Evolutionary conservation across 2,329 filamentous ascomycete species (phyloP).

Genomic region (Xylaria sp.): DNA sequence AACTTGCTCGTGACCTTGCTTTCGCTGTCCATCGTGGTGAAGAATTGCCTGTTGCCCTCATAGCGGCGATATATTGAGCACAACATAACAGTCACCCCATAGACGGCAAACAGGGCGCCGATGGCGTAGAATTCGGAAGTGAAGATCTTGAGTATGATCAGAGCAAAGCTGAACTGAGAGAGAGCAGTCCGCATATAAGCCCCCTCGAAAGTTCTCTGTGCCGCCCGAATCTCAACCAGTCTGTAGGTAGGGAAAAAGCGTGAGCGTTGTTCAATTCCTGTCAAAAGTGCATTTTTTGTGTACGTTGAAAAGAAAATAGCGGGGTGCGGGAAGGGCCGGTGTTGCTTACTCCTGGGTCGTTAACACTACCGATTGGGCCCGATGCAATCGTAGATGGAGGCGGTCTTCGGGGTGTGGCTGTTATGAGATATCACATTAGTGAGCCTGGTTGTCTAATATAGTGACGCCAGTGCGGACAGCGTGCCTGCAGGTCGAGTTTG

Average conservation of each 20-base stretch:
- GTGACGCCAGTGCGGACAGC: conserved; percentile 1
- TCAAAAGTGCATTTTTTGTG: neutral
- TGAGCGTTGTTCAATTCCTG: conserved; percentile 19
- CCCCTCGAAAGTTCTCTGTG: conserved; percentile 96
- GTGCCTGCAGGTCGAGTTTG: conserved; percentile 10
- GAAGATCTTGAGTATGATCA: conserved; percentile 97
- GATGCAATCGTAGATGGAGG: conserved; percentile 83
- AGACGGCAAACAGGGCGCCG: conserved; percentile 93
- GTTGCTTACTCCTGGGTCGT: conserved; percentile 75
- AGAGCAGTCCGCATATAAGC: conserved; percentile 96
- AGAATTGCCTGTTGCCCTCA: conserved; percentile 95
- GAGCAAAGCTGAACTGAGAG: conserved; percentile 92
- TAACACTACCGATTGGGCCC: conserved; percentile 83
- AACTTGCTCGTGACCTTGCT: conserved; percentile 65
- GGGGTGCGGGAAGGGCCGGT: neutral
- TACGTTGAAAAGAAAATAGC: conserved; percentile 1
- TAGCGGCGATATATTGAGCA: conserved; percentile 88
- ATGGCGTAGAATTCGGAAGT: conserved; percentile 96
- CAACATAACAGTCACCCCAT: conserved; percentile 84
- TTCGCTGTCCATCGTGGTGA: conserved; percentile 65
- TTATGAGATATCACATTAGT: conserved; percentile 22
- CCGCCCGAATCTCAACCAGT: conserved; percentile 92
- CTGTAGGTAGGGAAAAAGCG: conserved; percentile 49
- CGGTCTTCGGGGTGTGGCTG: conserved; percentile 56
- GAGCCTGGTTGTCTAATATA: conserved; percentile 18